Evolutionary conservation across 1,139 yeast genomes (phyloP).

Genomic region (Saccharomycopsis crataegensis): DNA sequence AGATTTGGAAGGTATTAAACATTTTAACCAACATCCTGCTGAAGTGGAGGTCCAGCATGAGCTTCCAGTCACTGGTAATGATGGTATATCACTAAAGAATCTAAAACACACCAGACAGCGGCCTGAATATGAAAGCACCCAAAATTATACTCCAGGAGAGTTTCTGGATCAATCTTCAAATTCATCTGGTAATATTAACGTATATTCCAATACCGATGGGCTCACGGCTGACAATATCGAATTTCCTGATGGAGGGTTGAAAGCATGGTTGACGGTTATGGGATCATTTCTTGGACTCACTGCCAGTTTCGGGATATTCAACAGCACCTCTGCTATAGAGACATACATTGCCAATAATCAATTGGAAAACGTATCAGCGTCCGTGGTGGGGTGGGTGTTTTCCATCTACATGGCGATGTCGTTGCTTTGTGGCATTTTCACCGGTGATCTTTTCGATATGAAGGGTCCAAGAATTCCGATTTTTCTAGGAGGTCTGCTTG

Average conservation of each 20-base stretch:
- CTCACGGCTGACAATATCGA: not conserved
- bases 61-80: too few species aligned
- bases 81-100: too few species aligned
- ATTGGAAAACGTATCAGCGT: conserved; percentile 38
- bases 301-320: conserved; percentile 58
- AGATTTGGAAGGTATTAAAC: too few species aligned
- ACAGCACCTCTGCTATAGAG: conserved; percentile 64
- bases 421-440: conserved; percentile 50
- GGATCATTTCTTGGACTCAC: conserved; percentile 61
- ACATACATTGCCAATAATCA: conserved; percentile 56
- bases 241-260: conserved; percentile 18
- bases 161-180: too few species aligned
- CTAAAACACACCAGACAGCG: too few species aligned
- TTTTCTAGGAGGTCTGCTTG: conserved; percentile 36
- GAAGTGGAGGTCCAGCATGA: too few species aligned
- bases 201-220: too few species aligned
- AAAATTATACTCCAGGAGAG: too few species aligned
- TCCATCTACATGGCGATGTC: conserved; percentile 53
- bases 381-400: conserved; percentile 65
- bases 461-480: conserved; percentile 41
- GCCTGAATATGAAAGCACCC: too few species aligned
- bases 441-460: conserved; percentile 48
- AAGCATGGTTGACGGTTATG: conserved; percentile 33
- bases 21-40: too few species aligned
- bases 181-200: too few species aligned